Evolutionary conservation across 169 alveolate species (phyloP).

Genomic region (Eimeria nieschulzi): DNA sequence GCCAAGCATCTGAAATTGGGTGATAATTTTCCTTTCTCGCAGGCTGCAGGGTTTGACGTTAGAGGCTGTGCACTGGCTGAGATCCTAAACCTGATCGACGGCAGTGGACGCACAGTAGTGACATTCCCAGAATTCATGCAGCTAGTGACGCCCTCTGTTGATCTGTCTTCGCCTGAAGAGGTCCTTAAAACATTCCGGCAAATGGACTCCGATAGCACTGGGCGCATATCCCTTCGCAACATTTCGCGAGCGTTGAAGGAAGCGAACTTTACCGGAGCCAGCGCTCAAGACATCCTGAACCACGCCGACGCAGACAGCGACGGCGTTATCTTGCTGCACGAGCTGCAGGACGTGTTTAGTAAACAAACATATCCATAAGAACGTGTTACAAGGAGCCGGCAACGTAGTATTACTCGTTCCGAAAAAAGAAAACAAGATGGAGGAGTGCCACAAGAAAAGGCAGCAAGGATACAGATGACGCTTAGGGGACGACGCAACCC

Average conservation of each 20-base stretch:
- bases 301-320: slow-evolving; percentile 59
- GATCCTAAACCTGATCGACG: slow-evolving; percentile 13
- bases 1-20: no score
- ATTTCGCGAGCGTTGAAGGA: slow-evolving; percentile 51
- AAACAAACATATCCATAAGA: slow-evolving; percentile 56
- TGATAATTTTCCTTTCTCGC: not conserved
- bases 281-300: slow-evolving; percentile 39
- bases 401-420: no score
- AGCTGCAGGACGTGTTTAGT: slow-evolving; percentile 53
- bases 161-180: slow-evolving; percentile 57
- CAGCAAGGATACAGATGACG: no score
- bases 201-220: slow-evolving; percentile 53
- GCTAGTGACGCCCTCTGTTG: slow-evolving; percentile 58
- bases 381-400: not conserved
- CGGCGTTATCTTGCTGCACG: slow-evolving; percentile 35
- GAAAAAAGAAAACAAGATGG: no score
- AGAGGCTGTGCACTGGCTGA: slow-evolving; percentile 52
- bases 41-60: slow-evolving; percentile 68
- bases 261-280: slow-evolving; percentile 18
- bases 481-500: no score
- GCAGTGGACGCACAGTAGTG: slow-evolving; percentile 29
- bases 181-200: slow-evolving; percentile 37
- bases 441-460: no score
- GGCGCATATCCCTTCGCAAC: slow-evolving; percentile 46
- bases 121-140: slow-evolving; percentile 65